A percentile compares a stretch with the other conserved stretches of the same genome.
phyloP scores from a whole-genome alignment of 805 yeast genomes.

The Pichia paraexigua region DNA sequence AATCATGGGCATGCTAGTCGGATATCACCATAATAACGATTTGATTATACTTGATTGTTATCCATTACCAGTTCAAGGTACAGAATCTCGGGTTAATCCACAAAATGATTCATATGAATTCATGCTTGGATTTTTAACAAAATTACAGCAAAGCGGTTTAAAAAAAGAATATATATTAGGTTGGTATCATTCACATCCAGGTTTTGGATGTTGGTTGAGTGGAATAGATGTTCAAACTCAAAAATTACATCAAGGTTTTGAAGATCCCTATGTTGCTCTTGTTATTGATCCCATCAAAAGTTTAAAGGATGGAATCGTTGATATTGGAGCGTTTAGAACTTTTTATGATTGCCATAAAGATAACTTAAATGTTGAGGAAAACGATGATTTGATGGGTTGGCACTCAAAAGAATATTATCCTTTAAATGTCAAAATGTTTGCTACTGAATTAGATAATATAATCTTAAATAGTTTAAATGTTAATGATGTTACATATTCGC shows the following conservation, averaged over 20 bases:
- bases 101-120: constrained; percentile 90
- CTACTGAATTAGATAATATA: constrained; percentile 41
- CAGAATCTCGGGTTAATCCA: constrained; percentile 93
- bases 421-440: constrained; percentile 52
- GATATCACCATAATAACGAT: constrained; percentile 45
- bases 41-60: constrained; percentile 75
- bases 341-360: constrained; percentile 26
- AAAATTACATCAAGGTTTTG: constrained; percentile 72
- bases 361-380: background rate
- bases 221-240: constrained; percentile 93
- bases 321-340: constrained; percentile 86
- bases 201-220: constrained; percentile 93
- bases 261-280: constrained; percentile 85
- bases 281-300: constrained; percentile 82
- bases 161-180: constrained; percentile 76
- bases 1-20: constrained; percentile 92
- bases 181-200: constrained; percentile 97
- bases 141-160: constrained; percentile 37
- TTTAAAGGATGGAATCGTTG: constrained; percentile 52
- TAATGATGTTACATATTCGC: background rate
- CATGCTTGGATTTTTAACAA: constrained; percentile 76
- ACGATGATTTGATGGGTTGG: constrained; percentile 48
- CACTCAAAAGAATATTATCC: constrained; percentile 66
- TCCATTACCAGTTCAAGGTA: constrained; percentile 89
- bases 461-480: constrained; percentile 28